Evolutionary conservation across 805 yeast species (phyloP).

Genomic region (Vanderwaltozyma polyspora): DNA sequence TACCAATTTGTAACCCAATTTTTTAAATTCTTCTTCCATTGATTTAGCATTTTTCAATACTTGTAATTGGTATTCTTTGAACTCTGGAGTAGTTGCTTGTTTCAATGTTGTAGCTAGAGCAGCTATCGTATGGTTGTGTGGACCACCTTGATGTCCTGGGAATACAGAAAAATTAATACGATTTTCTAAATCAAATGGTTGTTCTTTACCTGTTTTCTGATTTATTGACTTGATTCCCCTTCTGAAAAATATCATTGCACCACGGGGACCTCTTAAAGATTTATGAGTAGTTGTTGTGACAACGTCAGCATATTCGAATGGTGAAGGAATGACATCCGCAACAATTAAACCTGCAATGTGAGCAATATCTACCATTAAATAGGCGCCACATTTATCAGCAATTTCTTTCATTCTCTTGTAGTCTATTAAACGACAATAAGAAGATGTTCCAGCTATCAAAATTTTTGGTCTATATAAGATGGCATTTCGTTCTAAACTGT

Average conservation of each 20-base stretch:
- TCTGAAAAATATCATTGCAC: slow-evolving; percentile 99
- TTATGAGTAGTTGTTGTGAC: slow-evolving; percentile 99
- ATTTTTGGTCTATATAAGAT: slow-evolving; percentile 89
- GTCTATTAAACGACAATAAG: slow-evolving; percentile 93
- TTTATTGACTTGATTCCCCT: slow-evolving; percentile 82
- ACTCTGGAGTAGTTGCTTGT: slow-evolving; percentile 87
- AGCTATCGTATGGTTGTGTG: slow-evolving; percentile 97
- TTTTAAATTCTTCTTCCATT: slow-evolving; percentile 63
- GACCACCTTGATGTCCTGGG: slow-evolving; percentile 99
- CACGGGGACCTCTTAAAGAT: slow-evolving; percentile 98
- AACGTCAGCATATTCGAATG: slow-evolving; percentile 93
- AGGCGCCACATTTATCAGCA: slow-evolving; percentile 96
- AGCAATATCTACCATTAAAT: slow-evolving; percentile 94
- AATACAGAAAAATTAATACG: slow-evolving; percentile 96
- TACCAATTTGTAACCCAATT: slow-evolving; percentile 69
- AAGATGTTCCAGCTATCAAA: slow-evolving; percentile 95
- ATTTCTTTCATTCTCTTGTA: slow-evolving; percentile 93
- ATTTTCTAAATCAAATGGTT: slow-evolving; percentile 81
- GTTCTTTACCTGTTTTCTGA: slow-evolving; percentile 86
- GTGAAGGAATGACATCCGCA: slow-evolving; percentile 91
- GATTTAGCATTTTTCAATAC: slow-evolving; percentile 82
- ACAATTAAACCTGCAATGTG: slow-evolving; percentile 94
- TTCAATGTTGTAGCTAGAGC: slow-evolving; percentile 95
- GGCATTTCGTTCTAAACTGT: slow-evolving; percentile 85
- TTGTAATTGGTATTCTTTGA: slow-evolving; percentile 77